Evolutionary conservation across 108 stramenopile species (phyloP).

Genomic region (Pelagomonas calceolata): DNA sequence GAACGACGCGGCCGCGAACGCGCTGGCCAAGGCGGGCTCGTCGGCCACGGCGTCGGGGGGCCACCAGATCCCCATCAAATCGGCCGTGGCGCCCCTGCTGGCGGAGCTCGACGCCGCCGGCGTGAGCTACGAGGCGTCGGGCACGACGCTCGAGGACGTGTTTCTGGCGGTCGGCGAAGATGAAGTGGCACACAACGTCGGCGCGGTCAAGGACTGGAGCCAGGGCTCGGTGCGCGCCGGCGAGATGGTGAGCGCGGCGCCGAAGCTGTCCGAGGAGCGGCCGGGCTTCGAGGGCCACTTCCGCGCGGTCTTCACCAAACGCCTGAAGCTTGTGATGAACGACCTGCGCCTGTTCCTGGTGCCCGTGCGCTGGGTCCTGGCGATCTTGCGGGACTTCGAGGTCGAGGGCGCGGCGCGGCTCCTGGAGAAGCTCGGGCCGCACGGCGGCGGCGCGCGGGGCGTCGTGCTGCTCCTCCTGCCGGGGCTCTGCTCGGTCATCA

Average conservation of each 20-base stretch:
- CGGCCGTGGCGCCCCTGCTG: not conserved
- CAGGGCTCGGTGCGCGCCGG: no score
- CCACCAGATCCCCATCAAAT: not conserved
- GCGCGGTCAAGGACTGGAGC: no score
- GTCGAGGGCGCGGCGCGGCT: no score
- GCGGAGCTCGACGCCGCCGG: slow-evolving; percentile 4
- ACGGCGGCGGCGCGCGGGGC: no score
- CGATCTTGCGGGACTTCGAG: not conserved
- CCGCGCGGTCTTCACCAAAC: not conserved
- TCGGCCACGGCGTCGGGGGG: not conserved
- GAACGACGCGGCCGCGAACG: not conserved
- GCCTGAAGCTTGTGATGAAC: not conserved
- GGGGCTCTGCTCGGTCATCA: no score
- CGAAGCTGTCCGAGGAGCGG: no score
- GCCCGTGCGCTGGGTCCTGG: not conserved
- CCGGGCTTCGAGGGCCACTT: not conserved
- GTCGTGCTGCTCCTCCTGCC: no score
- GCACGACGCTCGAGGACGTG: slow-evolving; percentile 53
- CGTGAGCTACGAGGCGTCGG: slow-evolving; percentile 33
- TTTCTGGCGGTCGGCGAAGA: slow-evolving; percentile 25
- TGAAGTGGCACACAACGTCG: not conserved
- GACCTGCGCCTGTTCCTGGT: not conserved
- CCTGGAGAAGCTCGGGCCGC: no score
- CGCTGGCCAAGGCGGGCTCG: not conserved
- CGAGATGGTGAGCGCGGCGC: no score